Evolutionary conservation across 2,329 filamentous ascomycete genomes (phyloP).

Genomic region (Bisporella sp.): DNA sequence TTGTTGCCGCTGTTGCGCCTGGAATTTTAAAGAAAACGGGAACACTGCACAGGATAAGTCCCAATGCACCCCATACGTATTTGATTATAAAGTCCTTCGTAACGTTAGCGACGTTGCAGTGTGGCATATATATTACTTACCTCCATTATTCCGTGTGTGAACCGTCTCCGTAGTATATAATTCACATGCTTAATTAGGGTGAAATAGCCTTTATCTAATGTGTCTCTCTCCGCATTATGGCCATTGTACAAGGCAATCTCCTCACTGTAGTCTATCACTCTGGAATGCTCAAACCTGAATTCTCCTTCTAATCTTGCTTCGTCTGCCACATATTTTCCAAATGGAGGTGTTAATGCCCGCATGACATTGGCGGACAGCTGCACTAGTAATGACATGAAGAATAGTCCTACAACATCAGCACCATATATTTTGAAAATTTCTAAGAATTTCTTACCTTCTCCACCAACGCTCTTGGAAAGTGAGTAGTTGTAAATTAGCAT

Average conservation of each 20-base stretch:
- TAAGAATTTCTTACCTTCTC: constrained; percentile 49
- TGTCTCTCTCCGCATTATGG: constrained; percentile 92
- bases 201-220: constrained; percentile 96
- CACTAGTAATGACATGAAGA: constrained; percentile 91
- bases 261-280: constrained; percentile 92
- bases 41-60: constrained; percentile 84
- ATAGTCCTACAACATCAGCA: constrained; percentile 45
- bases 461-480: constrained; percentile 88
- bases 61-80: constrained; percentile 96
- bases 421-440: not conserved
- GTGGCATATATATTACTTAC: constrained; percentile 8
- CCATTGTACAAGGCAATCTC: constrained; percentile 90
- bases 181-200: constrained; percentile 99
- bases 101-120: not conserved
- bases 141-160: constrained; percentile 99
- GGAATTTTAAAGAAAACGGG: constrained; percentile 95
- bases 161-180: constrained; percentile 75
- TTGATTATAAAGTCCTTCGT: constrained; percentile 86
- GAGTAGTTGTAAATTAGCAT: constrained; percentile 97
- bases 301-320: constrained; percentile 92
- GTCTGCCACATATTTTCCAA: constrained; percentile 95
- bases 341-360: constrained; percentile 89
- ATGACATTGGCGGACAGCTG: constrained; percentile 87
- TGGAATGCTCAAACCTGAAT: constrained; percentile 90
- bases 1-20: constrained; percentile 46